These are phyloP conservation scores for Scutellaria galericulata DNA, from an alignment of 257 asterid species.

Conservation along the genomic window DNA sequence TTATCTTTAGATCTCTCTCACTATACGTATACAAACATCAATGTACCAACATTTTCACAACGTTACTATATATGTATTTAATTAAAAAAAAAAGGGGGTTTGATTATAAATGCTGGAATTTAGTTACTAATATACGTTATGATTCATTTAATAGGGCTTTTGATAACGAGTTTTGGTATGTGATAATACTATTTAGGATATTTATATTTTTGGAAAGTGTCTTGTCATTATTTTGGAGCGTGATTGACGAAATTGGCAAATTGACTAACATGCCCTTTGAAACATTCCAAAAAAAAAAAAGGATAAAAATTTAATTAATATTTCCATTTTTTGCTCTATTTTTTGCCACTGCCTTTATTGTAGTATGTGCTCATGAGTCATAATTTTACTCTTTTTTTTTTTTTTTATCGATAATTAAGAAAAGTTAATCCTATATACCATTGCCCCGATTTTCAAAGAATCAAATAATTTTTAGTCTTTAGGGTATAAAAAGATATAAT, in stretches of 20 bases:
- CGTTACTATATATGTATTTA: slow-evolving; percentile 5
- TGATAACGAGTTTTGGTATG: slow-evolving; percentile 26
- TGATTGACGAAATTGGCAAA: neutral
- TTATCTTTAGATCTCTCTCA: slow-evolving; percentile 30
- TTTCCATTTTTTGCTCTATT: no score
- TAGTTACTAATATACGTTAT: neutral
- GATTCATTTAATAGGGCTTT: slow-evolving; percentile 29
- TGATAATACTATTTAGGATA: no score
- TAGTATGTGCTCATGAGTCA: no score
- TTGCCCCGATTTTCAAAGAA: no score
- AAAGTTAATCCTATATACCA: no score
- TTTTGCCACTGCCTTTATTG: no score
- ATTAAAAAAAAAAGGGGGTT: neutral
- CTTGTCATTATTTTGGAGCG: neutral
- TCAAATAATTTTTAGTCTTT: no score
- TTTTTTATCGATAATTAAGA: no score
- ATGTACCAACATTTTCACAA: slow-evolving; percentile 29
- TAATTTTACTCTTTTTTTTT: no score
- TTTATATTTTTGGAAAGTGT: no score
- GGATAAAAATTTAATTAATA: no score
- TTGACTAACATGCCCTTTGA: slow-evolving; percentile 34
- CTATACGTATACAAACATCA: slow-evolving; percentile 11
- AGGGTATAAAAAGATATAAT: neutral
- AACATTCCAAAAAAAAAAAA: neutral
- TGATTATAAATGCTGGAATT: slow-evolving; percentile 4